Evolutionary conservation across 148 eudicot genomes (phyloP).

Genomic region (Rhododendron simsii): DNA sequence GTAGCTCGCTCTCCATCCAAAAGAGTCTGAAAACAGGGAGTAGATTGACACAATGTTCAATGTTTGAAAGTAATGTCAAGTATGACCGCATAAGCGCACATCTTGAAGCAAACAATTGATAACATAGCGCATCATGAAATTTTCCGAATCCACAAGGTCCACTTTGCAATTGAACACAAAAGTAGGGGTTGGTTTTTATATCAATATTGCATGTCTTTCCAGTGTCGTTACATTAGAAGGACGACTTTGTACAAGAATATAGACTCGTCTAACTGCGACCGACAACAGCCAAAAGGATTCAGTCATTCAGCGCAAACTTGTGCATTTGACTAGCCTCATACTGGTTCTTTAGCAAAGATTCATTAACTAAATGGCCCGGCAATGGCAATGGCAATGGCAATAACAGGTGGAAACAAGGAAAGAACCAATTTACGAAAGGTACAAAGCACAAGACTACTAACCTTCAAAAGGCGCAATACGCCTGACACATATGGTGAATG

Average conservation of each 20-base stretch:
- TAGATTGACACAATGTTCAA: background rate
- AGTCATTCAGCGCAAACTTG: background rate
- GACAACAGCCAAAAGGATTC: background rate
- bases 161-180: background rate
- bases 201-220: background rate
- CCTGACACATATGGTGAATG: conserved; percentile 84
- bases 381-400: background rate
- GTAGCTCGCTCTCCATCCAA: conserved; percentile 75
- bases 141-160: background rate
- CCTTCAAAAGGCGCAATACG: conserved; percentile 79
- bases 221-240: background rate
- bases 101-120: background rate
- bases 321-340: background rate
- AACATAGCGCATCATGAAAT: background rate
- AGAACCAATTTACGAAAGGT: background rate
- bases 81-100: background rate
- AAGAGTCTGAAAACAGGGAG: conserved; percentile 42
- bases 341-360: background rate
- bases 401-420: background rate
- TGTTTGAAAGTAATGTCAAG: background rate
- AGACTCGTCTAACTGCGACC: background rate
- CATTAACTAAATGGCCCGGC: background rate
- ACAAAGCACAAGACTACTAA: conserved; percentile 18
- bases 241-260: background rate
- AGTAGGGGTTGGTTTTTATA: background rate